Conservation (phyloP, 2,329 filamentous ascomycete genomes). For the Fusarium hostae region DNA sequence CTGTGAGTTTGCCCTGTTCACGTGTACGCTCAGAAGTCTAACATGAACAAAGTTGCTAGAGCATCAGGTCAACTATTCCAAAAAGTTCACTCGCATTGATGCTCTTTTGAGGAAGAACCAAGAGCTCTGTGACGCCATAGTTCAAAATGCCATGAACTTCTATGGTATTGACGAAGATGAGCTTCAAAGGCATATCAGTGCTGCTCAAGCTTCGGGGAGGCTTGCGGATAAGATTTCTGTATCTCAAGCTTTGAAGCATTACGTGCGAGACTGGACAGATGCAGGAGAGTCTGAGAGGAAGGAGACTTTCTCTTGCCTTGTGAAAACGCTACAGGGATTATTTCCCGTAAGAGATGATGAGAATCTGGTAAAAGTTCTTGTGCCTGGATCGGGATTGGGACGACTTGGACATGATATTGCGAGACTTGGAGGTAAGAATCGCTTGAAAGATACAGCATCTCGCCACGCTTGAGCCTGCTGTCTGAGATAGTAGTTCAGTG, state of each 20-base stretch:
- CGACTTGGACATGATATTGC: conserved; percentile 64
- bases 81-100: conserved; percentile 60
- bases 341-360: conserved; percentile 43
- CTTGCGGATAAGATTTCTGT: conserved; percentile 60
- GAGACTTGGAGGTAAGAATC: conserved; percentile 49
- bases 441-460: background rate
- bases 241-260: conserved; percentile 66
- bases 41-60: conserved; percentile 58
- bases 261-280: conserved; percentile 66
- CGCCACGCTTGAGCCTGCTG: rapidly evolving
- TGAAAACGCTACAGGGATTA: conserved; percentile 47
- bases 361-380: conserved; percentile 52
- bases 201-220: conserved; percentile 51
- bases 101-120: conserved; percentile 58
- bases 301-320: conserved; percentile 54
- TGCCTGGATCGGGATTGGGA: conserved; percentile 65
- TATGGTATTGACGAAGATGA: conserved; percentile 59
- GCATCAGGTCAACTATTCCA: conserved; percentile 65
- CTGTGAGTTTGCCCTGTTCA: background rate
- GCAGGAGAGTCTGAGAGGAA: conserved; percentile 60
- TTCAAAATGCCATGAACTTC: conserved; percentile 56
- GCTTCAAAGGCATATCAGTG: conserved; percentile 55
- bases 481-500: rapidly evolving
- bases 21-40: rapidly evolving
- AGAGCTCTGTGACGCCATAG: conserved; percentile 57